Percentiles rank a stretch among this genome's conserved stretches.
Conservation (phyloP, 176 grass and related monocot species). For the Olyra latifolia region DNA sequence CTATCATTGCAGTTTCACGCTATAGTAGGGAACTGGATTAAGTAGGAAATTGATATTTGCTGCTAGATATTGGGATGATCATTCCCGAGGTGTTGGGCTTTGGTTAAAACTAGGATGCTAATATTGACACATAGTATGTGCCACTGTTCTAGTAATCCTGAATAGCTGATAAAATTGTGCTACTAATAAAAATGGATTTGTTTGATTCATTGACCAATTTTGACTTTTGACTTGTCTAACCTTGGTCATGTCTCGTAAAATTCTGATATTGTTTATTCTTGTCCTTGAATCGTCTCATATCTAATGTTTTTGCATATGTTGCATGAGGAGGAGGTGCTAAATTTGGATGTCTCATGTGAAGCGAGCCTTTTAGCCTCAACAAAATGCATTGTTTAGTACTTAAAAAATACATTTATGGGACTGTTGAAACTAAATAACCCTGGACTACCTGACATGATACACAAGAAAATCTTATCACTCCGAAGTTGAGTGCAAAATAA, state of each 20-base stretch:
- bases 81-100: not conserved
- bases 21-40: not conserved
- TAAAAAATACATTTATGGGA: conserved; percentile 2
- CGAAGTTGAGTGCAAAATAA: conserved; percentile 7
- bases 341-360: not conserved
- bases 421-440: not conserved
- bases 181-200: not conserved
- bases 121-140: not conserved
- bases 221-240: not conserved
- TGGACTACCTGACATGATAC: not conserved
- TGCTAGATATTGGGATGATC: not conserved
- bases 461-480: conserved; percentile 6
- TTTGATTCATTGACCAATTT: not conserved
- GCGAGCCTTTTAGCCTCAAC: not conserved
- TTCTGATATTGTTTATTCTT: not conserved
- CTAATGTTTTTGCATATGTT: not conserved
- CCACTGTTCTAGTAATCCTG: not conserved
- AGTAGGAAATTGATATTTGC: not conserved
- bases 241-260: conserved; percentile 25
- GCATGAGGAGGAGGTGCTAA: not conserved
- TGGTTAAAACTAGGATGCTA: not conserved
- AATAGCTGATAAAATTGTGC: not conserved
- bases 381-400: not conserved
- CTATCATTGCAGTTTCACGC: not conserved
- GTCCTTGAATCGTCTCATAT: not conserved